phyloP scores from a whole-genome alignment of 1,139 yeast species.

The Diutina neorugosa region DNA sequence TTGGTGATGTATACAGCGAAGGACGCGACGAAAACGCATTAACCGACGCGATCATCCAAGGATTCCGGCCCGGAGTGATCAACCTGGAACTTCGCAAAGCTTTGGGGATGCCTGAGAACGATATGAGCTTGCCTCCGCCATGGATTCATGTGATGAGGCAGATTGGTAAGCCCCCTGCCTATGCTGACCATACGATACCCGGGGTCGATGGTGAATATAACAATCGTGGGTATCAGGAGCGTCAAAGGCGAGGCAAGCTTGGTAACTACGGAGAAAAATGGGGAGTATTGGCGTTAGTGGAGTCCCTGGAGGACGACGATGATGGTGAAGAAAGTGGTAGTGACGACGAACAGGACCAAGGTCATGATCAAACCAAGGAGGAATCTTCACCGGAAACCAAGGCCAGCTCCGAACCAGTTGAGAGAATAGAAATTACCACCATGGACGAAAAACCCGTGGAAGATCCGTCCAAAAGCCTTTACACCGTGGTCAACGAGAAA shows the following conservation, averaged over 20 bases:
- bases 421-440: not conserved
- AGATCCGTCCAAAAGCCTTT: not conserved
- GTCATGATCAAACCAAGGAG: not conserved
- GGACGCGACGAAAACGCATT: conserved; percentile 54
- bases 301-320: conserved; percentile 10
- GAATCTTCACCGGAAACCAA: not conserved
- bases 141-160: conserved; percentile 69
- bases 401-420: not conserved
- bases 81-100: conserved; percentile 52
- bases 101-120: conserved; percentile 51
- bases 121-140: conserved; percentile 47
- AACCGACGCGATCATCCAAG: conserved; percentile 19
- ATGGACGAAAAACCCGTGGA: not conserved
- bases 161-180: conserved; percentile 80
- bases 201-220: conserved; percentile 32
- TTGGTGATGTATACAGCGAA: conserved; percentile 75
- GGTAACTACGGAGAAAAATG: not conserved
- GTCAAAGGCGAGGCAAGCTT: not conserved
- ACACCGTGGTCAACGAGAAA: not conserved
- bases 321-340: conserved; percentile 8
- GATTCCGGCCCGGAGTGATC: conserved; percentile 57
- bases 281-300: conserved; percentile 7
- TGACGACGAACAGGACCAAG: conserved; percentile 5
- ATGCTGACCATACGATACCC: conserved; percentile 51
- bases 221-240: conserved; percentile 23